Evolutionary conservation across 441 rosid species (phyloP), one percentile per base, ranked within the genome.

Genomic region (Brassica hybrid): DNA sequence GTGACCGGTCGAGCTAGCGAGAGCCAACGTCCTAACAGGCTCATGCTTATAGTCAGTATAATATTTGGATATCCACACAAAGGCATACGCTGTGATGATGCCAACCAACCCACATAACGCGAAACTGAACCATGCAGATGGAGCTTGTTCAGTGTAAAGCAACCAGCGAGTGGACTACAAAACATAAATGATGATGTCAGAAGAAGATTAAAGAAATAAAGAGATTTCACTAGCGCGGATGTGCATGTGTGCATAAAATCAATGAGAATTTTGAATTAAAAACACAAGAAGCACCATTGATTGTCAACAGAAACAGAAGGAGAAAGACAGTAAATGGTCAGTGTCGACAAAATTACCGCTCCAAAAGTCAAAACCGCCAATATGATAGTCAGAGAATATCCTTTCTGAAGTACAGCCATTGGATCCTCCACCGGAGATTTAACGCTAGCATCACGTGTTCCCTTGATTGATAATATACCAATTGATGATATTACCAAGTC

Each of bases 11-110:
- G 98, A 84, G 88, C 99, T 96, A 57, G 99, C 85, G 73, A 94
- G 97, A 54, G 99, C 99, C 86, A 96, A 85, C 1, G 87, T 70
- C 11, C 98, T 92, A 18, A 94, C 98, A 58, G 99, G 99, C 83
- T 89, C 99, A 74, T 96, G 87, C 88, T 96, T 96, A 84, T 96
- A 96, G 85, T 94, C 98, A 19, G 99, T 96, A 76, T 96, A 96
- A 84, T 94, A 96, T 89, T 89, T 86, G 81, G 98, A 88, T 85
- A 96, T 94, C 87, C 94, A 90, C 78, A 96, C 98, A 86, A 94
- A 96, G 69, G 73, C 65, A 80, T 96, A 96, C 21, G 98, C 99
- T 19, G 99, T 96, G 80, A 90, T 86, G 79, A 96, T 94, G 71
- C 98, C 98, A 77, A 94, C 97, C 88, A 96, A 72, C 68, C 99